These are phyloP conservation scores for Psilocybe sp. DNA, from an alignment of 768 basidiomycete species.

Conservation along the genomic window DNA sequence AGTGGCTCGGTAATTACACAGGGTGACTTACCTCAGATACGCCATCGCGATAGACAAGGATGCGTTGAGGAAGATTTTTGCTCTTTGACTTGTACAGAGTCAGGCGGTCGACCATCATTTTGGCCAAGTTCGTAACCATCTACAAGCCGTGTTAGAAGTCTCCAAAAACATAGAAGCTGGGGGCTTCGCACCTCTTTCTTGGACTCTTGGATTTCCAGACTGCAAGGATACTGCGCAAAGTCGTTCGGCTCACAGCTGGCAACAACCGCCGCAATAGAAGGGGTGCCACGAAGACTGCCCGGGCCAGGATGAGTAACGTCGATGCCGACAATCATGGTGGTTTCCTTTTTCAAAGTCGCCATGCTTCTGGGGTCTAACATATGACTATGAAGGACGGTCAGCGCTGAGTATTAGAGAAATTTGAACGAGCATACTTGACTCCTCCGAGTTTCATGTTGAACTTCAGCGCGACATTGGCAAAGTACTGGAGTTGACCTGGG, in stretches of 20 bases:
- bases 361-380: conserved; percentile 47
- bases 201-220: conserved; percentile 67
- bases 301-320: conserved; percentile 82
- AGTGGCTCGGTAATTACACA: conserved; percentile 22
- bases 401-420: background rate
- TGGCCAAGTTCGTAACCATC: conserved; percentile 71
- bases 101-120: conserved; percentile 70
- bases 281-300: conserved; percentile 69
- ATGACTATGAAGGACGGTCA: conserved; percentile 30
- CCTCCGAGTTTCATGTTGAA: conserved; percentile 85
- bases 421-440: conserved; percentile 51
- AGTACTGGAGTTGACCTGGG: conserved; percentile 62
- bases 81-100: conserved; percentile 46
- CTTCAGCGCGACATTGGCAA: conserved; percentile 80
- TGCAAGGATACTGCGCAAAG: conserved; percentile 73
- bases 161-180: background rate
- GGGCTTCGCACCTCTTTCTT: conserved; percentile 62
- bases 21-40: conserved; percentile 61
- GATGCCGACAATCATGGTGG: conserved; percentile 83
- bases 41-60: conserved; percentile 79
- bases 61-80: conserved; percentile 56
- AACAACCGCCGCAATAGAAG: conserved; percentile 85
- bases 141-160: conserved; percentile 21
- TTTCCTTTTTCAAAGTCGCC: conserved; percentile 53
- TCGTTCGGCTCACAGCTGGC: conserved; percentile 58